Evolutionary conservation across 257 asterid genomes (phyloP).

Genomic region (Solanum etuberosum): DNA sequence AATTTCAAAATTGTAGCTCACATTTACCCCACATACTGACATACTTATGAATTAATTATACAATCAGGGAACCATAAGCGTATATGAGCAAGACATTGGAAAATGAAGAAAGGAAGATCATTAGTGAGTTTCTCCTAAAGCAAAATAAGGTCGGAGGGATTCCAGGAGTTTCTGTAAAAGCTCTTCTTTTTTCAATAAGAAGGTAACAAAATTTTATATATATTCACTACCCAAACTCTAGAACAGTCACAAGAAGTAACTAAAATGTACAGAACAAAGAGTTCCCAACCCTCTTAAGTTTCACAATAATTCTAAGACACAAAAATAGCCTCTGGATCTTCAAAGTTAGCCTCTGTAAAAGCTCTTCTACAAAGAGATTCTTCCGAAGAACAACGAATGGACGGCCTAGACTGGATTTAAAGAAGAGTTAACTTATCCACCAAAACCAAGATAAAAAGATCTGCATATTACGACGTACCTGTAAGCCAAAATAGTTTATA

Average conservation of each 20-base stretch:
- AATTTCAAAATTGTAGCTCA: background rate
- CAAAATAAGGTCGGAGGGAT: background rate
- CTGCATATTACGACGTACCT: constrained; percentile 25
- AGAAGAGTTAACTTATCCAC: background rate
- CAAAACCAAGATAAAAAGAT: background rate
- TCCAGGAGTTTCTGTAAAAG: background rate
- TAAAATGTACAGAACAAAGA: background rate
- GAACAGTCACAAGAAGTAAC: background rate
- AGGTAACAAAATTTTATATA: background rate
- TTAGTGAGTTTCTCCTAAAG: background rate
- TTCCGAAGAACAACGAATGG: background rate
- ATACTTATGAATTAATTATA: background rate
- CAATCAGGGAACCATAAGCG: background rate
- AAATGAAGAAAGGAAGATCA: background rate
- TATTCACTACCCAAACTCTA: background rate
- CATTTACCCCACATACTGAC: background rate
- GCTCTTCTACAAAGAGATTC: background rate
- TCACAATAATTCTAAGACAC: background rate
- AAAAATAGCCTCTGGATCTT: background rate
- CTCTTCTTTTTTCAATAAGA: background rate
- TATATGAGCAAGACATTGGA: background rate
- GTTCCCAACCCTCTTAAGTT: background rate
- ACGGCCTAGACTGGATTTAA: background rate
- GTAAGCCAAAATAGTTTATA: constrained; percentile 91
- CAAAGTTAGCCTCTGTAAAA: background rate